These are phyloP conservation scores for Xerocomellus dryophilus DNA, from an alignment of 768 basidiomycete genomes.

Conservation along the genomic window DNA sequence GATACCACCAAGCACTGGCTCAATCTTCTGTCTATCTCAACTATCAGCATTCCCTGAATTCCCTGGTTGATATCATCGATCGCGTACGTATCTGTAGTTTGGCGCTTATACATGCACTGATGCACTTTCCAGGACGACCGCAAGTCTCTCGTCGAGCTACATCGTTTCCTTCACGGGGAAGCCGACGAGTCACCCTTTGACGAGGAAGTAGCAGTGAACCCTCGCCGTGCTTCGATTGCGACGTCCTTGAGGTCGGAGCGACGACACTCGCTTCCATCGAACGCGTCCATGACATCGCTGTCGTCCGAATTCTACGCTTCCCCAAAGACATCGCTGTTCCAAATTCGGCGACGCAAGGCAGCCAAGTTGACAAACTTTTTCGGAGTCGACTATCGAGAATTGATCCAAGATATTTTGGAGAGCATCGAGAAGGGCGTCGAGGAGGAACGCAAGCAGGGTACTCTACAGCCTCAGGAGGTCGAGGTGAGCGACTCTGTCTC, in stretches of 20 bases:
- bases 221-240: slow-evolving; percentile 32
- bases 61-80: slow-evolving; percentile 77
- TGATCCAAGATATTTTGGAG: slow-evolving; percentile 74
- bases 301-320: slow-evolving; percentile 46
- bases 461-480: slow-evolving; percentile 62
- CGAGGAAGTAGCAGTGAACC: slow-evolving; percentile 13
- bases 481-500: slow-evolving; percentile 47
- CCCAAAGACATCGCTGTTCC: slow-evolving; percentile 49
- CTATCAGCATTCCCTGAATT: slow-evolving; percentile 77
- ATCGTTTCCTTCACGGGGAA: slow-evolving; percentile 56
- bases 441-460: slow-evolving; percentile 63
- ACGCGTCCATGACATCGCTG: slow-evolving; percentile 59
- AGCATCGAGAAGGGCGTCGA: slow-evolving; percentile 76
- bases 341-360: slow-evolving; percentile 66
- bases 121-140: slow-evolving; percentile 59
- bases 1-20: slow-evolving; percentile 21
- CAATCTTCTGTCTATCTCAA: slow-evolving; percentile 63
- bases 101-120: slow-evolving; percentile 1
- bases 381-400: slow-evolving; percentile 77
- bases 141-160: slow-evolving; percentile 69
- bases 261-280: slow-evolving; percentile 65
- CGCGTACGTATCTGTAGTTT: slow-evolving; percentile 47
- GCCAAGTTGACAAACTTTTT: slow-evolving; percentile 88
- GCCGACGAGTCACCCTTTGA: slow-evolving; percentile 21
- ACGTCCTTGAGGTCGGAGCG: slow-evolving; percentile 56